Evolutionary conservation across 305 asterid species (phyloP), one percentile per base, ranked within the genome.

Genomic region (Fraxinus angustifolia): DNA sequence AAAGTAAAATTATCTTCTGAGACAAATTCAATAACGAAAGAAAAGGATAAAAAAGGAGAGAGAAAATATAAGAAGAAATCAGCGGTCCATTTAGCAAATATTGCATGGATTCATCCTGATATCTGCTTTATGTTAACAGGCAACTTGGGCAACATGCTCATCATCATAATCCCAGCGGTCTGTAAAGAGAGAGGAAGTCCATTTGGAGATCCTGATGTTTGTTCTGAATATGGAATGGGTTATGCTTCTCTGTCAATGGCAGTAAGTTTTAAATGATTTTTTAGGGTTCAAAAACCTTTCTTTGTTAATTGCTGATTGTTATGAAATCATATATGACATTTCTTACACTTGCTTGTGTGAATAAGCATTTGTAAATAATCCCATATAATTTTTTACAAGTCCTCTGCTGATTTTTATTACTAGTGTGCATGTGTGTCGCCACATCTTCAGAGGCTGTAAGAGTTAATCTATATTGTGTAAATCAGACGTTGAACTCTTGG

Each of bases 191-290:
- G 70, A 82, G 96, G 90, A 82, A 92, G 96, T 87, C 97, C 99
- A 16, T 95, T 95, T 65, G 99, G 99, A 38, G 89, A 88, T 83
- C 89, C 92, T 76, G 92, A 84, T 74, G 83, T 81, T 86, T 93
- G 98, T 76, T 87, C 87, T 70, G 81, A 86, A 8, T 80, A 82
- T 77, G 98, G 98, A 73, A 91, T 95, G 97, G 93, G 90, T 12
- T 93, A 95, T 76, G 97, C 97, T 83, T 91, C 98, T 0, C 96
- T 95, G 77, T 93, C 98, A 28, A 91, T 95, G 99, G 97, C 98
- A 31, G 99, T 95, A 89, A 73, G 98, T 87, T 75, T 50, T 77
- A 53, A 42, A 21, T 73, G 62, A 33, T 67, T 35, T 16, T 30
- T 38, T 28, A 38, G 26, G 16, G 12, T 26, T 5, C 14, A 34